A percentile compares a stretch with the other conserved stretches of the same genome.
Conservation (phyloP, 2,329 filamentous ascomycete species). For the Pseudogymnoascus sp. region DNA sequence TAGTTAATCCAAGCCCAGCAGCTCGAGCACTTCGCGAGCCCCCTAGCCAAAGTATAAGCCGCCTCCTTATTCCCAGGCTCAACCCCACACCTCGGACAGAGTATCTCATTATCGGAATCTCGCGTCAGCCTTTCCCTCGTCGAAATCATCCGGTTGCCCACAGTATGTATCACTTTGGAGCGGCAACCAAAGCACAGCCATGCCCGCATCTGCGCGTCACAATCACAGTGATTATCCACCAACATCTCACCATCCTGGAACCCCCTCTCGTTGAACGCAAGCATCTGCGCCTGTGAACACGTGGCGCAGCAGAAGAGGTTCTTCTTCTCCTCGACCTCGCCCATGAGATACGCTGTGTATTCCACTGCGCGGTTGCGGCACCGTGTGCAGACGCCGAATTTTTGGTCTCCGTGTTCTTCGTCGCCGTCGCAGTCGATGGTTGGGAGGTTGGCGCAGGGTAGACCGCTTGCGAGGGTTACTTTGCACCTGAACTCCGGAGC, state of each 20-base stretch:
- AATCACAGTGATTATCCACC: not conserved
- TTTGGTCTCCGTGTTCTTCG: not conserved
- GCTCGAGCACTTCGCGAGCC: not conserved
- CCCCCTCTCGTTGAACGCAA: not conserved
- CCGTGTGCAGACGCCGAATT: not conserved
- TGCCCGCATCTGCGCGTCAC: not conserved
- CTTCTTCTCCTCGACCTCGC: not conserved
- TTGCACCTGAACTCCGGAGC: not conserved
- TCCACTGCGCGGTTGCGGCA: not conserved
- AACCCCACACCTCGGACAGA: not conserved
- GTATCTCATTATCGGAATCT: not conserved
- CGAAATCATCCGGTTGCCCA: not conserved
- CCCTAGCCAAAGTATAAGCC: not conserved
- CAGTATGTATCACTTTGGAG: not conserved
- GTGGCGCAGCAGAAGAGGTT: not conserved
- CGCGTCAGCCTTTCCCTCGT: not conserved
- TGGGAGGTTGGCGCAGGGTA: not conserved
- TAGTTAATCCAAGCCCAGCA: not conserved
- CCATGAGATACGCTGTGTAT: not conserved
- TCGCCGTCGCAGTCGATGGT: not conserved
- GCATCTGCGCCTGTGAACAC: not conserved
- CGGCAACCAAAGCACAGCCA: not conserved
- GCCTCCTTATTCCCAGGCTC: not conserved
- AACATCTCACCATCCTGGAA: not conserved
- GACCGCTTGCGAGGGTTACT: not conserved